A percentile compares a stretch with the other conserved stretches of the same genome.
Conservation (phyloP, 768 basidiomycete species). For the Mrakia blollopis region DNA sequence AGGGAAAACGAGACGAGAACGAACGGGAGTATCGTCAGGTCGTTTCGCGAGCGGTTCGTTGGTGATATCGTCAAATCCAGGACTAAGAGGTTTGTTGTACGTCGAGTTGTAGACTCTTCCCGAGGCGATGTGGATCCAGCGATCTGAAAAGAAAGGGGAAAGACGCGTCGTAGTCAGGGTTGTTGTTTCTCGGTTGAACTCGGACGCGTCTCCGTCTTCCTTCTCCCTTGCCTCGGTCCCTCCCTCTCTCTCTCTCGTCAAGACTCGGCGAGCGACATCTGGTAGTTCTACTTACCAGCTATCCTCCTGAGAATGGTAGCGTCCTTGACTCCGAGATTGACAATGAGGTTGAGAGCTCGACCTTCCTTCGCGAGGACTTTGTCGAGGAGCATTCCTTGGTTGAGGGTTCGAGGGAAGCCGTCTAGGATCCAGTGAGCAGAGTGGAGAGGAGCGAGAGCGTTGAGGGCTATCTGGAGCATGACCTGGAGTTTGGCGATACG, state of each 20-base stretch:
- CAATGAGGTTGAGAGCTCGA: conserved; percentile 59
- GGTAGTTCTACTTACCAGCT: conserved; percentile 46
- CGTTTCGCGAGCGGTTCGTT: conserved; percentile 82
- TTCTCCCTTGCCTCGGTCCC: not conserved
- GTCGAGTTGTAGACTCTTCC: conserved; percentile 85
- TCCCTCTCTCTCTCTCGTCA: not conserved
- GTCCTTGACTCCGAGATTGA: conserved; percentile 85
- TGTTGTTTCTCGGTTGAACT: no score
- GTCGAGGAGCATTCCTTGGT: conserved; percentile 76
- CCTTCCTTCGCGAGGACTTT: conserved; percentile 56
- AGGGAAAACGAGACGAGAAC: conserved; percentile 38
- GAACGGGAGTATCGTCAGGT: conserved; percentile 81
- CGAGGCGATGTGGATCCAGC: conserved; percentile 81
- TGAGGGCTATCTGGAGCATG: conserved; percentile 69
- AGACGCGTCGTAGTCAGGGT: not conserved
- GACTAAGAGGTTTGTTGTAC: conserved; percentile 75
- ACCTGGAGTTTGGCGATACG: conserved; percentile 47
- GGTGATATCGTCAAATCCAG: conserved; percentile 77
- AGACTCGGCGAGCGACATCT: not conserved
- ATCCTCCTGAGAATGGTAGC: conserved; percentile 78
- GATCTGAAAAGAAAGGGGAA: conserved; percentile 49
- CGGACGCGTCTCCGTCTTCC: no score
- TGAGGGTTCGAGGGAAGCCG: conserved; percentile 83
- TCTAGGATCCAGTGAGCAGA: conserved; percentile 72
- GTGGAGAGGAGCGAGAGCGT: conserved; percentile 60